phyloP scores from a whole-genome alignment of 768 basidiomycete species.

The Dictyophora rubrovolvata region DNA sequence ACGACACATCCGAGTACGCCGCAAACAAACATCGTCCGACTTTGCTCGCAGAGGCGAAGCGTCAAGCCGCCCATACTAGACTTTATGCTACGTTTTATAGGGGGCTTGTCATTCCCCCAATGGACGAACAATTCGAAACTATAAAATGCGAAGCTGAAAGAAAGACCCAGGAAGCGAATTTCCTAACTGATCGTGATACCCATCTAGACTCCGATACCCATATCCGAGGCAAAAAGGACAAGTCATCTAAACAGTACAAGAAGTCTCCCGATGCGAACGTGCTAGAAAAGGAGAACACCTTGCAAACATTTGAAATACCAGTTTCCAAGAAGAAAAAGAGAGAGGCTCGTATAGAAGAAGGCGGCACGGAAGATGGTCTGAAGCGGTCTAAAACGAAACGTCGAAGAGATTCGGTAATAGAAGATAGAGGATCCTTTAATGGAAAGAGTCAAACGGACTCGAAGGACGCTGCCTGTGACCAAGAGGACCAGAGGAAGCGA shows the following conservation, averaged over 20 bases:
- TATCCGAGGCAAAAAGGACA: neutral
- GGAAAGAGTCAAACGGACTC: too few species aligned
- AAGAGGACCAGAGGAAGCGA: neutral
- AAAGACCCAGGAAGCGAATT: neutral
- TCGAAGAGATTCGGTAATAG: too few species aligned
- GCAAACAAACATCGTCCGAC: constrained; percentile 27
- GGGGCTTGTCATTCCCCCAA: constrained; percentile 57
- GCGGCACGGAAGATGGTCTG: too few species aligned
- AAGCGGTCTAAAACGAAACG: too few species aligned
- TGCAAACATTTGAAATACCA: too few species aligned
- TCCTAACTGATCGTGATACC: neutral
- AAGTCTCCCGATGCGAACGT: too few species aligned
- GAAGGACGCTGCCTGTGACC: neutral
- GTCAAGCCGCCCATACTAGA: constrained; percentile 62
- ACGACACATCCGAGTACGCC: constrained; percentile 1
- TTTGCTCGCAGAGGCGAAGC: constrained; percentile 56
- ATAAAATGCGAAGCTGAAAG: neutral
- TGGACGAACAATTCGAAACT: constrained; percentile 11
- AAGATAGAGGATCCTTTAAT: too few species aligned
- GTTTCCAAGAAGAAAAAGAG: too few species aligned
- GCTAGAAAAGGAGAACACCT: too few species aligned
- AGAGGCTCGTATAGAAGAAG: too few species aligned
- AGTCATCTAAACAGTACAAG: neutral
- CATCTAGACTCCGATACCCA: neutral
- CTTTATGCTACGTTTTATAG: constrained; percentile 79